Evolutionary conservation across 257 asterid genomes (phyloP).

Genomic region (Penstemon newberryi): DNA sequence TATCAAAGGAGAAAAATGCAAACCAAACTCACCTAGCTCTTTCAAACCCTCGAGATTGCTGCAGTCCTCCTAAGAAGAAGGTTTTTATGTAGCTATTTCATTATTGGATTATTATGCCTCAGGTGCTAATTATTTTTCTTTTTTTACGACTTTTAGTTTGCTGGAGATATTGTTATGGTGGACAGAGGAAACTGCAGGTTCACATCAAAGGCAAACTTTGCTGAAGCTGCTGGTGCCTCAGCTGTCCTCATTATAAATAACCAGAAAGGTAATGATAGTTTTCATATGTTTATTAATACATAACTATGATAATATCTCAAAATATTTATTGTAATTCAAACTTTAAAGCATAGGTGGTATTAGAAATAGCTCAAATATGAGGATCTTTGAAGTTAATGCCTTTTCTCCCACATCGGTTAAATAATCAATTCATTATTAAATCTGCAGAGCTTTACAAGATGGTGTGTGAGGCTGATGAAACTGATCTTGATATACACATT

Average conservation of each 20-base stretch:
- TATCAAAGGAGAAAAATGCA: conserved; percentile 86
- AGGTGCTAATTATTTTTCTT: conserved; percentile 18
- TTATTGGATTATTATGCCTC: conserved; percentile 12
- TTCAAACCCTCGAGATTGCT: conserved; percentile 79
- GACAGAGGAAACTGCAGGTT: conserved; percentile 87
- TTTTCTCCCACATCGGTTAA: neutral
- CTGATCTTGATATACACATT: conserved; percentile 75
- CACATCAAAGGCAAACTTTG: conserved; percentile 71
- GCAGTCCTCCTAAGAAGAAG: conserved; percentile 58
- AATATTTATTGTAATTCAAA: neutral
- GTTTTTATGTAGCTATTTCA: conserved; percentile 28
- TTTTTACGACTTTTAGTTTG: conserved; percentile 45
- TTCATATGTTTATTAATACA: conserved; percentile 14
- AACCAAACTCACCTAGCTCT: conserved; percentile 56
- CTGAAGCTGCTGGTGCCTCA: conserved; percentile 95
- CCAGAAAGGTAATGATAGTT: conserved; percentile 59
- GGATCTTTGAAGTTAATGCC: conserved; percentile 4
- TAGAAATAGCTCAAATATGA: neutral
- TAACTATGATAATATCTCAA: neutral
- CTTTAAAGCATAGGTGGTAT: neutral
- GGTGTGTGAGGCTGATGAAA: conserved; percentile 93
- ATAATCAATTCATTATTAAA: conserved; percentile 20
- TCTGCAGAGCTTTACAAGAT: conserved; percentile 90
- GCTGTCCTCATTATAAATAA: conserved; percentile 82
- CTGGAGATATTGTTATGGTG: conserved; percentile 79